Evolutionary conservation across 2,329 filamentous ascomycete species (phyloP).

Genomic region (Monosporascus cannonballus): DNA sequence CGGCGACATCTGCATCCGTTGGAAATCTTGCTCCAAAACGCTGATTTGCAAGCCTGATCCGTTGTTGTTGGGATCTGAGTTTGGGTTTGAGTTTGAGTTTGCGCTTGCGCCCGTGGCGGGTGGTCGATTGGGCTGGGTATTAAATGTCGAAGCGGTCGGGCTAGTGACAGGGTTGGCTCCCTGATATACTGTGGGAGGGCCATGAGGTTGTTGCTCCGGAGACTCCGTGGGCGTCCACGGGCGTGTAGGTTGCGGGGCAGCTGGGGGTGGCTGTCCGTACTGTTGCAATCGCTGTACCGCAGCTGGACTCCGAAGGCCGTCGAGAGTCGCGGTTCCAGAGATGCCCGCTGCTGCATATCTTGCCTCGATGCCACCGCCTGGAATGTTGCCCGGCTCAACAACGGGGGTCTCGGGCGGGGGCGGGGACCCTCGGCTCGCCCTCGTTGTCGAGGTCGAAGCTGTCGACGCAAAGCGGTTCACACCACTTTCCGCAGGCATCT

Average conservation of each 20-base stretch:
- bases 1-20: constrained; percentile 70
- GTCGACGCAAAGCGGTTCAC: constrained; percentile 68
- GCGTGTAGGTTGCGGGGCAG: constrained; percentile 44
- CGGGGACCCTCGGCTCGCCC: constrained; percentile 85
- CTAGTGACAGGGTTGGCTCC: constrained; percentile 65
- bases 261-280: constrained; percentile 52
- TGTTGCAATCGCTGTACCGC: constrained; percentile 76
- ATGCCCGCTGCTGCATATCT: constrained; percentile 89
- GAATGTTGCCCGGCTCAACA: constrained; percentile 62
- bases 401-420: constrained; percentile 91
- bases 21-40: constrained; percentile 80
- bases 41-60: constrained; percentile 48
- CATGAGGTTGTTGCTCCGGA: constrained; percentile 79
- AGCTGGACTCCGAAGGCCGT: constrained; percentile 72
- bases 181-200: constrained; percentile 87
- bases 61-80: constrained; percentile 10
- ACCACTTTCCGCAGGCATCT: constrained; percentile 38
- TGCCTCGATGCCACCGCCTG: constrained; percentile 79
- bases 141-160: constrained; percentile 40
- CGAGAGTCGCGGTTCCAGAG: constrained; percentile 76
- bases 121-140: constrained; percentile 33
- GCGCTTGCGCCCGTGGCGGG: constrained; percentile 22
- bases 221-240: constrained; percentile 95
- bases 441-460: constrained; percentile 87
- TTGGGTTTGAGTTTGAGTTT: constrained; percentile 17